Percentiles rank a stretch among this genome's conserved stretches.
Conservation (phyloP, 2,329 filamentous ascomycete genomes). For the Rhexocercosporidium sp. region DNA sequence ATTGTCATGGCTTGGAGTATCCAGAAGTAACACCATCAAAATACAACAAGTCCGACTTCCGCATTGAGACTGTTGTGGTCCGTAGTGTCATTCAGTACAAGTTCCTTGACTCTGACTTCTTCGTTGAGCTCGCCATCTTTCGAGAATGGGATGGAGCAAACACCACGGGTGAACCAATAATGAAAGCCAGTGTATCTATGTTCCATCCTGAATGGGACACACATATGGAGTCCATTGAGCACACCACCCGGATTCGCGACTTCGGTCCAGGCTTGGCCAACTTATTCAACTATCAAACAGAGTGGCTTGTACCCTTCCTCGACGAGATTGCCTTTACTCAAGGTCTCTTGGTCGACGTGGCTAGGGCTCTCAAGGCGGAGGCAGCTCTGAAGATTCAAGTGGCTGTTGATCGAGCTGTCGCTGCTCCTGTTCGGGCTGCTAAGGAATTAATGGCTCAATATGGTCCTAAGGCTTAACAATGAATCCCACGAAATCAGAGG, state of each 20-base stretch:
- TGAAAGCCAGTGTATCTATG: slow-evolving; percentile 37
- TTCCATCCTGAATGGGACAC: slow-evolving; percentile 39
- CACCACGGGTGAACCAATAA: slow-evolving; percentile 31
- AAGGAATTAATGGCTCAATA: background rate
- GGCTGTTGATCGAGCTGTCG: background rate
- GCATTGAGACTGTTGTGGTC: slow-evolving; percentile 31
- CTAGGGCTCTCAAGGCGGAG: background rate
- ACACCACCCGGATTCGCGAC: slow-evolving; percentile 27
- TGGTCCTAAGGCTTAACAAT: background rate
- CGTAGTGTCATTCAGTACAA: slow-evolving; percentile 37
- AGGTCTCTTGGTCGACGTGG: slow-evolving; percentile 18
- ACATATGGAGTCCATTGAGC: slow-evolving; percentile 36
- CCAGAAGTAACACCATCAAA: slow-evolving; percentile 28
- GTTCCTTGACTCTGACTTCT: slow-evolving; percentile 31
- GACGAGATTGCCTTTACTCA: slow-evolving; percentile 29
- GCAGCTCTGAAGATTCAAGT: background rate
- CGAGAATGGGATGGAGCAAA: slow-evolving; percentile 34
- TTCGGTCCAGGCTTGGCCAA: slow-evolving; percentile 33
- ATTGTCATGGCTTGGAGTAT: slow-evolving; percentile 35
- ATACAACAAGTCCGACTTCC: slow-evolving; percentile 12
- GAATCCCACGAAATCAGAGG: background rate
- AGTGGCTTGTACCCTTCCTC: slow-evolving; percentile 33
- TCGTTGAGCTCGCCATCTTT: slow-evolving; percentile 40
- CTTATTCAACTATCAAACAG: slow-evolving; percentile 31
- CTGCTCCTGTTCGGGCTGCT: background rate